A percentile compares a stretch with the other conserved stretches of the same genome.
Evolutionary conservation across 345 rosid species (phyloP).

Genomic region (Murraya koenigii): DNA sequence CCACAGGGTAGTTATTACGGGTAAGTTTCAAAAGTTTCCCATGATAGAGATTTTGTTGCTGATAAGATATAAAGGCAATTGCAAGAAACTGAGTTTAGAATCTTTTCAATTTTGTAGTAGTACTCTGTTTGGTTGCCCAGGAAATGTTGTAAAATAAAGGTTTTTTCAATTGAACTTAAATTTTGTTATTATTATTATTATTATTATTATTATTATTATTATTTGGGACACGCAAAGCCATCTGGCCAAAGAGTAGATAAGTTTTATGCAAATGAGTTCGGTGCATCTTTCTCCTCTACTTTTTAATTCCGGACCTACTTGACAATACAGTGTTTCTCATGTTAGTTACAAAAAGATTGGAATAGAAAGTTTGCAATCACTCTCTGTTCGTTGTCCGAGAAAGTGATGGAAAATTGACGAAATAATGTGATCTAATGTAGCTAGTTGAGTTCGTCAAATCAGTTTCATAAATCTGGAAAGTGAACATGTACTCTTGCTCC

Average conservation of each 20-base stretch:
- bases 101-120: not conserved
- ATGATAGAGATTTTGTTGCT: constrained; percentile 3
- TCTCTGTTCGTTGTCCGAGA: not conserved
- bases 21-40: not conserved
- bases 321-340: not conserved
- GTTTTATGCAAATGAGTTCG: not conserved
- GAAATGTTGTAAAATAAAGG: not conserved
- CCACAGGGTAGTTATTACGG: not conserved
- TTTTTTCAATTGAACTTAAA: not conserved
- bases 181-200: not conserved
- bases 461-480: not conserved
- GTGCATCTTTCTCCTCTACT: not conserved
- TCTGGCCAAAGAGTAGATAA: not conserved
- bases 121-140: not conserved
- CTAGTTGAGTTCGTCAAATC: not conserved
- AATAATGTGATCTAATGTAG: not conserved
- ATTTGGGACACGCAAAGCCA: not conserved
- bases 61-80: not conserved
- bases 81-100: not conserved
- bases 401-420: not conserved
- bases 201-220: not conserved
- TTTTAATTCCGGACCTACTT: not conserved
- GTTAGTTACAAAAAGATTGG: not conserved
- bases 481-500: not conserved
- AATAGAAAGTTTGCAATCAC: not conserved